A percentile compares a stretch with the other conserved stretches of the same genome.
Evolutionary conservation across 805 yeast genomes (phyloP).

Genomic region (Candida coleopterorum): DNA sequence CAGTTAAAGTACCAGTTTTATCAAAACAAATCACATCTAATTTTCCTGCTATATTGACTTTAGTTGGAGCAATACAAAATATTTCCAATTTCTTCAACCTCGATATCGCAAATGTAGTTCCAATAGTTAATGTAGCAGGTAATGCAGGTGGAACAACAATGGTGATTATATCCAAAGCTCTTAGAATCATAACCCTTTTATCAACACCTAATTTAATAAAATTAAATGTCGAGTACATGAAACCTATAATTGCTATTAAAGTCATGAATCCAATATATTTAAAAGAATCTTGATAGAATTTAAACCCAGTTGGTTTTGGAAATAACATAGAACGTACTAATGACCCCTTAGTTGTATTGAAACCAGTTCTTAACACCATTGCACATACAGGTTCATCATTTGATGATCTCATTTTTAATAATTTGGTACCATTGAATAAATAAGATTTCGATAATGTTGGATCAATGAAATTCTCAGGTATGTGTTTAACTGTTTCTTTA

Average conservation of each 20-base stretch:
- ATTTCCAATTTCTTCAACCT: constrained; percentile 62
- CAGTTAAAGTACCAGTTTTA: constrained; percentile 96
- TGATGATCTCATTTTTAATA: constrained; percentile 75
- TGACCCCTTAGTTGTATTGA: constrained; percentile 93
- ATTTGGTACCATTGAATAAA: constrained; percentile 83
- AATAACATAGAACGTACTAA: constrained; percentile 92
- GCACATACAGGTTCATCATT: constrained; percentile 79
- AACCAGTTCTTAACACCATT: constrained; percentile 83
- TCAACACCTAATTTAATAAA: constrained; percentile 75
- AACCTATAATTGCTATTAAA: constrained; percentile 77
- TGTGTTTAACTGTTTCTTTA: constrained; percentile 52
- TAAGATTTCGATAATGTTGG: constrained; percentile 68
- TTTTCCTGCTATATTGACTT: constrained; percentile 95
- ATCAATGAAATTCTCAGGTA: constrained; percentile 60
- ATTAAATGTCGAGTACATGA: constrained; percentile 74
- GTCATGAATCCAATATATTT: constrained; percentile 95
- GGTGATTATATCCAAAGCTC: constrained; percentile 92
- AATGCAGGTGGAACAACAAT: constrained; percentile 98
- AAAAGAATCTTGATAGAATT: constrained; percentile 91
- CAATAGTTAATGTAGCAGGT: constrained; percentile 96
- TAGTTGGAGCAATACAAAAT: constrained; percentile 89
- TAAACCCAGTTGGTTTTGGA: constrained; percentile 91
- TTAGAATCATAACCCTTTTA: constrained; percentile 62
- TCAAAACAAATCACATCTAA: constrained; percentile 88
- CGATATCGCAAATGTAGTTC: constrained; percentile 85